Evolutionary conservation across 2,329 filamentous ascomycete species (phyloP).

Genomic region (Colletotrichum endophyticum): DNA sequence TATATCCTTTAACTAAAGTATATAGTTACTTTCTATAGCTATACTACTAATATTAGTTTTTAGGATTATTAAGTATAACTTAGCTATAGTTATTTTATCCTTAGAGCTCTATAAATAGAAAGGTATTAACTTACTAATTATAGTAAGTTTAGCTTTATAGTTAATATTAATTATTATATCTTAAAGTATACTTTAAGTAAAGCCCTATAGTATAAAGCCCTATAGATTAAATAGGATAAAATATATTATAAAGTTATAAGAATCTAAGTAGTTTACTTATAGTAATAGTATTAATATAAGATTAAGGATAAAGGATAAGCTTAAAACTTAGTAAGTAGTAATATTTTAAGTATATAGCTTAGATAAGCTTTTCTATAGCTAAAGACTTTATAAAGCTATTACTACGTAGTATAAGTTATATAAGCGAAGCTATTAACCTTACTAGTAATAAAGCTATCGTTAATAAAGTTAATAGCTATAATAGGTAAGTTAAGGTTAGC

Average conservation of each 20-base stretch:
- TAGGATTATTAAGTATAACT: too few species aligned
- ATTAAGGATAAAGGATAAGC: background rate
- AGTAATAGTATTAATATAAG: too few species aligned
- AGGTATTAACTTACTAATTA: background rate
- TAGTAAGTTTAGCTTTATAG: background rate
- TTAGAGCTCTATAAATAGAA: background rate
- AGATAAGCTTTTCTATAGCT: too few species aligned
- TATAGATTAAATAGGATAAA: background rate
- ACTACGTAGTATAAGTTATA: background rate
- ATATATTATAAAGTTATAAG: background rate
- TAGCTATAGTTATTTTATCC: too few species aligned
- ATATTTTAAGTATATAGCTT: too few species aligned
- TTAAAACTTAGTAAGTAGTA: too few species aligned
- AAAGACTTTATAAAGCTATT: too few species aligned
- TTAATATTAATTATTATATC: background rate
- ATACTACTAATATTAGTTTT: too few species aligned
- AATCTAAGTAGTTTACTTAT: background rate
- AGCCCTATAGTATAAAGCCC: background rate
- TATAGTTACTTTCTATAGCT: too few species aligned
- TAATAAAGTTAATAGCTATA: background rate
- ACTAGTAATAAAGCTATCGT: background rate
- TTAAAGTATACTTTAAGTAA: background rate
- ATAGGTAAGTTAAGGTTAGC: background rate
- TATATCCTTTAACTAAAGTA: too few species aligned
- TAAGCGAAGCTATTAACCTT: background rate